Conservation (phyloP, 2,329 filamentous ascomycete genomes). For the Epichloe sylvatica region DNA sequence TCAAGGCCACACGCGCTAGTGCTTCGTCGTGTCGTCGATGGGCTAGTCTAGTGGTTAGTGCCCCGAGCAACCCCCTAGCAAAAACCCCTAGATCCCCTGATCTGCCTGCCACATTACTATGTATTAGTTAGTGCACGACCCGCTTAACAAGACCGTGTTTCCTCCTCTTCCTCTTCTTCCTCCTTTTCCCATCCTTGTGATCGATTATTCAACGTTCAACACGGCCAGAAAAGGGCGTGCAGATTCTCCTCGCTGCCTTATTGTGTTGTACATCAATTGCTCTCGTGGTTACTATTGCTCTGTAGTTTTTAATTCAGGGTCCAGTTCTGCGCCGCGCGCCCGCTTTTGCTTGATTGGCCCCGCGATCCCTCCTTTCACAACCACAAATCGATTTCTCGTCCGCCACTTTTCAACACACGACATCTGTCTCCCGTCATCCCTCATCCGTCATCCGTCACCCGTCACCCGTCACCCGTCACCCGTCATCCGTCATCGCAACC, state of each 20-base stretch:
- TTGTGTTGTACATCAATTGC: background rate
- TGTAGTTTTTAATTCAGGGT: background rate
- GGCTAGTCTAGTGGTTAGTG: no score
- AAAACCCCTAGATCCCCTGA: background rate
- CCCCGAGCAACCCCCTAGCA: no score
- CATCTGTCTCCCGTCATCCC: background rate
- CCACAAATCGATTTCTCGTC: slow-evolving; percentile 4
- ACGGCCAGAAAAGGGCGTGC: background rate
- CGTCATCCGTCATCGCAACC: background rate
- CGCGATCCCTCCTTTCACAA: slow-evolving; percentile 4
- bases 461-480: background rate
- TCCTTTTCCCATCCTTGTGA: background rate
- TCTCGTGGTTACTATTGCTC: slow-evolving; percentile 3
- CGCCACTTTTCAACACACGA: slow-evolving; percentile 2
- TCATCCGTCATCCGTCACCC: background rate
- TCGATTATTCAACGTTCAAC: background rate
- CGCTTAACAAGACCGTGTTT: background rate
- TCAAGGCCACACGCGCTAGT: no score
- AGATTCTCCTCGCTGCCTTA: background rate
- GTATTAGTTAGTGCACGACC: background rate
- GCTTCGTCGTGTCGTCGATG: no score
- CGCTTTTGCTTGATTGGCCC: slow-evolving; percentile 4
- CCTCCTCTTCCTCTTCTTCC: background rate
- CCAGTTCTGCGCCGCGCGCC: background rate
- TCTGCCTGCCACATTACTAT: no score